phyloP scores from a whole-genome alignment of 1,284 basidiomycete species.

The Pseudomicrostroma phylloplanum region DNA sequence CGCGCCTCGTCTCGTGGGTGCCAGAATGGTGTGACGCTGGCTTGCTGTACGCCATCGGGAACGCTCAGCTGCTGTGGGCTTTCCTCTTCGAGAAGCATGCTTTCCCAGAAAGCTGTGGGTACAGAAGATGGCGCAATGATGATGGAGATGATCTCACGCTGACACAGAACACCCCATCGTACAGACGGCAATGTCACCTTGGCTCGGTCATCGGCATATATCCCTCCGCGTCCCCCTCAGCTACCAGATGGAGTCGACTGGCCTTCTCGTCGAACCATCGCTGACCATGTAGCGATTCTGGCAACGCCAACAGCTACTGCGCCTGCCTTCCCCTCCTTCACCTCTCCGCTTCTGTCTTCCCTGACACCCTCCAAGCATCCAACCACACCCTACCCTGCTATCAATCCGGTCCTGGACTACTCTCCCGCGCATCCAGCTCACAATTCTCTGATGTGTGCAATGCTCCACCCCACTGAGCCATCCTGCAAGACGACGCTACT shows the following conservation, averaged over 20 bases:
- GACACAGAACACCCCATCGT: neutral
- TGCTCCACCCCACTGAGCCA: slow-evolving; percentile 39
- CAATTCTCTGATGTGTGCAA: slow-evolving; percentile 29
- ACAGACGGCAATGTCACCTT: slow-evolving; percentile 19
- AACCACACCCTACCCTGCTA: slow-evolving; percentile 21
- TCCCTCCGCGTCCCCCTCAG: slow-evolving; percentile 32
- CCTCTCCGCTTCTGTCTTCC: slow-evolving; percentile 36
- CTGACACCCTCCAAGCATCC: slow-evolving; percentile 32
- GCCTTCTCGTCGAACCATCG: slow-evolving; percentile 29
- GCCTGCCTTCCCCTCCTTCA: slow-evolving; percentile 34
- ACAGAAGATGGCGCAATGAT: neutral
- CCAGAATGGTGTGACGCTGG: slow-evolving; percentile 33
- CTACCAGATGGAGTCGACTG: slow-evolving; percentile 31
- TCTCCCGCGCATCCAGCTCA: slow-evolving; percentile 40
- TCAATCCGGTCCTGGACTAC: slow-evolving; percentile 42
- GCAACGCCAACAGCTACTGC: slow-evolving; percentile 25
- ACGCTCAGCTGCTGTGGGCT: slow-evolving; percentile 38
- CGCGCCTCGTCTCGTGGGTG: slow-evolving; percentile 24
- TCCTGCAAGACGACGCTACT: slow-evolving; percentile 29
- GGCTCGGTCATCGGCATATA: slow-evolving; percentile 32
- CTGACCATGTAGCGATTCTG: slow-evolving; percentile 31
- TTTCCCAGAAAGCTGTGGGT: slow-evolving; percentile 27
- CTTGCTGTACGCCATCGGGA: slow-evolving; percentile 37
- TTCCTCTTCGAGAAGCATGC: slow-evolving; percentile 36
- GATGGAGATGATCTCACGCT: neutral